Evolutionary conservation across 441 rosid genomes (phyloP).

Genomic region (Erodium texanum): DNA sequence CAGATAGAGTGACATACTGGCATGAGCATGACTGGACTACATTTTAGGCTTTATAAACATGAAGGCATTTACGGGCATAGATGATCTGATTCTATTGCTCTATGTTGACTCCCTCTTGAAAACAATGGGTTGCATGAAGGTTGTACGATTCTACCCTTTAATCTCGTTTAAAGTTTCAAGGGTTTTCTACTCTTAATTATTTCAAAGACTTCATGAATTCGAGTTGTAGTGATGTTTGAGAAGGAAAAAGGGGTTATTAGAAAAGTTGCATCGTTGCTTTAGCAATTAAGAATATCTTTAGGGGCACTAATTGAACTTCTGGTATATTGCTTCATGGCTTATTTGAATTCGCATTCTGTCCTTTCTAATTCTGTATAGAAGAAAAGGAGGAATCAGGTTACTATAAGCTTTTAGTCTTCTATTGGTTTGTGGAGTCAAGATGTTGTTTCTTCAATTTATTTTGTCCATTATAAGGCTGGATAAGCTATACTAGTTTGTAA

Average conservation of each 20-base stretch:
- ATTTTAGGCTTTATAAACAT: background rate
- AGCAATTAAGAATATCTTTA: background rate
- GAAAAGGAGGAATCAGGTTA: no score
- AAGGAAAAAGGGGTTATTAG: background rate
- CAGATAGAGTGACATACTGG: no score
- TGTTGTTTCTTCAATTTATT: no score
- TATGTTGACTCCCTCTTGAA: background rate
- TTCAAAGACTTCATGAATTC: no score
- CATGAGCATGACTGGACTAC: background rate
- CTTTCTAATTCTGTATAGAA: no score
- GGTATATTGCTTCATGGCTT: background rate
- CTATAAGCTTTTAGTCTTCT: no score
- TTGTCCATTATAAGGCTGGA: no score
- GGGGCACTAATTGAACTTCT: background rate
- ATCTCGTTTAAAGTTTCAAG: no score
- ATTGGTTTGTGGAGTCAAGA: no score
- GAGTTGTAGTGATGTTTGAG: background rate
- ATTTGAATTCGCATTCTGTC: background rate
- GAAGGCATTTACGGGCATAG: background rate
- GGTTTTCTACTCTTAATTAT: no score
- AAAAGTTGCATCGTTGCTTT: background rate
- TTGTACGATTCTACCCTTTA: no score
- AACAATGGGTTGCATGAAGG: background rate
- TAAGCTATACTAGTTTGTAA: no score
- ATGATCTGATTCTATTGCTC: background rate